Evolutionary conservation across 495 filamentous ascomycete genomes (phyloP).

Genomic region (Daldinia vernicosa): DNA sequence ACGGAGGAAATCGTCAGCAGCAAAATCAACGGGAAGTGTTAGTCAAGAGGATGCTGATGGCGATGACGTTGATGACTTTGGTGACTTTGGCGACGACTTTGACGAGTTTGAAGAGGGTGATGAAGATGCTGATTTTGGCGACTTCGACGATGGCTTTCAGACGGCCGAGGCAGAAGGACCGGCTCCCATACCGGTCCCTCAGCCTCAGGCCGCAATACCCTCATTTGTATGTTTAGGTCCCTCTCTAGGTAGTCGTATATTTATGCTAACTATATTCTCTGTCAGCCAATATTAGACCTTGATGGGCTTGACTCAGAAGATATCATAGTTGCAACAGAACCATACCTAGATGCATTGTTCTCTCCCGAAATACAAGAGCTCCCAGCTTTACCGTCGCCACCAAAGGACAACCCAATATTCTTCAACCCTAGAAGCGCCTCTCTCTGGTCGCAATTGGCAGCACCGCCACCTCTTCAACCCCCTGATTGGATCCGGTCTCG

Average conservation of each 20-base stretch:
- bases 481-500: constrained; percentile 98
- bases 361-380: constrained; percentile 60
- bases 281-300: constrained; percentile 77
- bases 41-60: constrained; percentile 53
- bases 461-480: constrained; percentile 91
- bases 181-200: constrained; percentile 55
- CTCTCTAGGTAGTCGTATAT: constrained; percentile 44
- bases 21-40: constrained; percentile 46
- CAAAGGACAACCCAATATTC: constrained; percentile 67
- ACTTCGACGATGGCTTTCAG: constrained; percentile 90
- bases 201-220: constrained; percentile 62
- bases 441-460: constrained; percentile 95
- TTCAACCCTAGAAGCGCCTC: constrained; percentile 78
- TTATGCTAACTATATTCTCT: constrained; percentile 46
- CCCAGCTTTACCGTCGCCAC: constrained; percentile 58
- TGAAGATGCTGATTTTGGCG: constrained; percentile 81
- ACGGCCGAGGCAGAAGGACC: constrained; percentile 61
- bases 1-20: constrained; percentile 54
- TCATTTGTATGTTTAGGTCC: constrained; percentile 55
- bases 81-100: constrained; percentile 87
- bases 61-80: constrained; percentile 67
- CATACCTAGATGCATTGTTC: constrained; percentile 66
- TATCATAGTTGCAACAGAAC: constrained; percentile 59
- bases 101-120: constrained; percentile 93
- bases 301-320: constrained; percentile 64